These are phyloP conservation scores for Kondoa subrosea DNA, from an alignment of 768 basidiomycete genomes.

Conservation along the genomic window DNA sequence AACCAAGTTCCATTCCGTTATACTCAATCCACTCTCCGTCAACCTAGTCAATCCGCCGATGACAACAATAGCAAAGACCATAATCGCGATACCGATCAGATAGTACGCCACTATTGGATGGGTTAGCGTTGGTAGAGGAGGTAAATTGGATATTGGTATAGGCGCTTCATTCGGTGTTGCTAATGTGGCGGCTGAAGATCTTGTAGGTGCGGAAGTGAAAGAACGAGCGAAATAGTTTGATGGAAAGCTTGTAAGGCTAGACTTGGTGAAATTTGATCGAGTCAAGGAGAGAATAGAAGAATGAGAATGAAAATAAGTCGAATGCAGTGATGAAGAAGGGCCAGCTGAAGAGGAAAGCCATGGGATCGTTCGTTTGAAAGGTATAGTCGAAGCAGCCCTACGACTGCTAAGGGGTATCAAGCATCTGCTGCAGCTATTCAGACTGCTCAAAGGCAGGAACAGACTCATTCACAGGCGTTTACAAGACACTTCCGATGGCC, in stretches of 20 bases:
- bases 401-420: not conserved
- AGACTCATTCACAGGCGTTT: not conserved
- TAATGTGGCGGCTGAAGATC: constrained; percentile 8
- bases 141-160: not conserved
- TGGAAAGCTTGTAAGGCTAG: not conserved
- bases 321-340: not conserved
- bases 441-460: not conserved
- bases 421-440: not conserved
- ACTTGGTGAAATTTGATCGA: not conserved
- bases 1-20: constrained; percentile 93
- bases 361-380: not conserved
- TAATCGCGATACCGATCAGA: constrained; percentile 64
- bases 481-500: not conserved
- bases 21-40: constrained; percentile 91
- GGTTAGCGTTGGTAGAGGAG: constrained; percentile 18
- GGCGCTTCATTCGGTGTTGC: not conserved
- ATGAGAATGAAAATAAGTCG: not conserved
- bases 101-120: constrained; percentile 36
- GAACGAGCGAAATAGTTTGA: not conserved
- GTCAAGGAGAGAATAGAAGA: not conserved
- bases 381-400: not conserved
- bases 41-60: constrained; percentile 91
- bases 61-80: constrained; percentile 82
- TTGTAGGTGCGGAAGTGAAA: constrained; percentile 4
- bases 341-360: not conserved